Conservation (phyloP, 2,329 filamentous ascomycete genomes). For the Pezicula carpinea region DNA sequence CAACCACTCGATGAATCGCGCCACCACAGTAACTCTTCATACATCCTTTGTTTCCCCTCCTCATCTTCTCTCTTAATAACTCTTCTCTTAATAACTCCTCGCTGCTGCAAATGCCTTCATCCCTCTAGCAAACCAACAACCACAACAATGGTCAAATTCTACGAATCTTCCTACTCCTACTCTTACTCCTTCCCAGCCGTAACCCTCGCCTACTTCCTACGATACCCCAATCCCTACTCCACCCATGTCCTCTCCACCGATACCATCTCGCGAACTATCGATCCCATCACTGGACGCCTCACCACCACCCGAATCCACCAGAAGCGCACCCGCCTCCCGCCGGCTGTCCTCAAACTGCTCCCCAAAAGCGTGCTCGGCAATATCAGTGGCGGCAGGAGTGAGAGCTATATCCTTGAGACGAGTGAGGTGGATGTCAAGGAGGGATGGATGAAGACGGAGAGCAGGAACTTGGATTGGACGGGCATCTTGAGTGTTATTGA, state of each 20-base stretch:
- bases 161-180: slow-evolving; percentile 63
- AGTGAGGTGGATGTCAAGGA: slow-evolving; percentile 74
- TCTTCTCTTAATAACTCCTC: too few relatives aligned
- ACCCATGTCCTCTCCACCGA: slow-evolving; percentile 80
- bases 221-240: slow-evolving; percentile 82
- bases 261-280: slow-evolving; percentile 70
- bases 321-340: slow-evolving; percentile 74
- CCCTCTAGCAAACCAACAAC: slow-evolving; percentile 6
- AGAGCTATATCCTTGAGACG: slow-evolving; percentile 76
- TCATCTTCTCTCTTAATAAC: too few relatives aligned
- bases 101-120: slow-evolving; percentile 15
- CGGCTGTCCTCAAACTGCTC: slow-evolving; percentile 70
- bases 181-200: slow-evolving; percentile 80
- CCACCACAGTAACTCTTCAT: too few relatives aligned
- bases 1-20: too few relatives aligned
- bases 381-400: slow-evolving; percentile 57
- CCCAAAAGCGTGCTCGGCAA: slow-evolving; percentile 52
- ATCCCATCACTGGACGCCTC: slow-evolving; percentile 67
- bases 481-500: slow-evolving; percentile 76
- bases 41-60: too few relatives aligned
- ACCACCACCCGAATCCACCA: slow-evolving; percentile 76
- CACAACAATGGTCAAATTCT: slow-evolving; percentile 30
- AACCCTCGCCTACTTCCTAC: slow-evolving; percentile 83
- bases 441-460: slow-evolving; percentile 80
- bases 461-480: slow-evolving; percentile 76